These are phyloP conservation scores for Shiraia sp. DNA, from an alignment of 2,329 filamentous ascomycete species.

Conservation along the genomic window DNA sequence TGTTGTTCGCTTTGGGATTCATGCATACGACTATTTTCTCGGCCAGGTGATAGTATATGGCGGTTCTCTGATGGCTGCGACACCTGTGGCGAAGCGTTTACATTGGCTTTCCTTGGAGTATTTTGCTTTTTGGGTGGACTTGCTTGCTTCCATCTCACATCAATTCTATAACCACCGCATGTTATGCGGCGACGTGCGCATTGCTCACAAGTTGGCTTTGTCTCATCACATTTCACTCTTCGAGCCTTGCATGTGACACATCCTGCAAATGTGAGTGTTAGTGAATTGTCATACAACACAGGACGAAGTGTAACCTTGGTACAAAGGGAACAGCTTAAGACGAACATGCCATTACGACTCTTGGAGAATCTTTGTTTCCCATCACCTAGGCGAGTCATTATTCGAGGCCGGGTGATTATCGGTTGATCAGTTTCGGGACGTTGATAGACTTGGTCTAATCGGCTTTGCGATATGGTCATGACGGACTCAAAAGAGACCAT, in stretches of 20 bases:
- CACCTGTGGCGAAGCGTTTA: constrained; percentile 3
- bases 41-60: not conserved
- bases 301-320: constrained; percentile 8
- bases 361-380: constrained; percentile 14
- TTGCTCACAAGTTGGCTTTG: constrained; percentile 67
- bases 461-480: not conserved
- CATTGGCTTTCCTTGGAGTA: constrained; percentile 33
- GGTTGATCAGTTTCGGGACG: not conserved
- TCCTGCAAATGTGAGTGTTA: constrained; percentile 49
- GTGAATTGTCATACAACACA: not conserved
- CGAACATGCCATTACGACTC: constrained; percentile 18
- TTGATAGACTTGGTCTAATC: not conserved
- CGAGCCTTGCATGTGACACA: constrained; percentile 74
- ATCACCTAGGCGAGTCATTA: constrained; percentile 5
- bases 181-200: constrained; percentile 65
- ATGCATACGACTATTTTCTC: not conserved
- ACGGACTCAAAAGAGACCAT: constrained; percentile 2
- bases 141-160: constrained; percentile 65
- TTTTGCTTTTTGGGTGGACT: constrained; percentile 13
- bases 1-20: not conserved
- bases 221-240: constrained; percentile 72
- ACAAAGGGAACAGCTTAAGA: constrained; percentile 12
- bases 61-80: constrained; percentile 2
- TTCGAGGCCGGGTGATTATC: not conserved
- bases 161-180: constrained; percentile 72